These are phyloP conservation scores for Trichocladium antarcticum DNA, from an alignment of 495 filamentous ascomycete genomes.

Conservation along the genomic window DNA sequence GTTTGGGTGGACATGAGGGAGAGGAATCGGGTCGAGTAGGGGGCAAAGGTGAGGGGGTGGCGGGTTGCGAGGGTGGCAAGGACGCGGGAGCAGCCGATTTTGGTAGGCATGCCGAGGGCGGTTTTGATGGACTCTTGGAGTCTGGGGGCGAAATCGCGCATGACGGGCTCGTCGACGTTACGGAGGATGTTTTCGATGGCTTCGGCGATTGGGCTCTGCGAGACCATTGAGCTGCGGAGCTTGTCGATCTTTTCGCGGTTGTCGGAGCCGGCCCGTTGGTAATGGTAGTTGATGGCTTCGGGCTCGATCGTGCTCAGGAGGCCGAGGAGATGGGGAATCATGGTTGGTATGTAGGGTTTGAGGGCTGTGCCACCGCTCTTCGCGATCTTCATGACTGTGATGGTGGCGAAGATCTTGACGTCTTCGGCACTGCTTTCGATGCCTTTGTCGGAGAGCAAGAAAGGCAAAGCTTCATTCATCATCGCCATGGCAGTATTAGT, in stretches of 20 bases:
- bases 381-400: slow-evolving; percentile 73
- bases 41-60: slow-evolving; percentile 58
- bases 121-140: slow-evolving; percentile 71
- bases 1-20: slow-evolving; percentile 65
- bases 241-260: slow-evolving; percentile 79
- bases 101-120: slow-evolving; percentile 81
- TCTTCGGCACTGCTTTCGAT: slow-evolving; percentile 80
- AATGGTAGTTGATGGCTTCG: slow-evolving; percentile 78
- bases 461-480: slow-evolving; percentile 75
- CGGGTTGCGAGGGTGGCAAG: slow-evolving; percentile 78
- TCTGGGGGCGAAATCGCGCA: slow-evolving; percentile 57
- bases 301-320: slow-evolving; percentile 79
- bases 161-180: slow-evolving; percentile 62
- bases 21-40: slow-evolving; percentile 67
- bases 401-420: slow-evolving; percentile 61
- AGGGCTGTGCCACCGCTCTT: slow-evolving; percentile 69
- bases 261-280: slow-evolving; percentile 80
- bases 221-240: slow-evolving; percentile 63
- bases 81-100: slow-evolving; percentile 78
- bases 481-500: slow-evolving; percentile 62
- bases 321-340: slow-evolving; percentile 69
- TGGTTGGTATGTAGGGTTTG: slow-evolving; percentile 65
- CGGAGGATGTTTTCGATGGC: slow-evolving; percentile 85
- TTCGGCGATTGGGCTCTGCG: slow-evolving; percentile 83
- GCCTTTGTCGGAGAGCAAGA: slow-evolving; percentile 78